phyloP scores from a whole-genome alignment of 495 filamentous ascomycete species.

The Melanomma pulvis-pyrius region DNA sequence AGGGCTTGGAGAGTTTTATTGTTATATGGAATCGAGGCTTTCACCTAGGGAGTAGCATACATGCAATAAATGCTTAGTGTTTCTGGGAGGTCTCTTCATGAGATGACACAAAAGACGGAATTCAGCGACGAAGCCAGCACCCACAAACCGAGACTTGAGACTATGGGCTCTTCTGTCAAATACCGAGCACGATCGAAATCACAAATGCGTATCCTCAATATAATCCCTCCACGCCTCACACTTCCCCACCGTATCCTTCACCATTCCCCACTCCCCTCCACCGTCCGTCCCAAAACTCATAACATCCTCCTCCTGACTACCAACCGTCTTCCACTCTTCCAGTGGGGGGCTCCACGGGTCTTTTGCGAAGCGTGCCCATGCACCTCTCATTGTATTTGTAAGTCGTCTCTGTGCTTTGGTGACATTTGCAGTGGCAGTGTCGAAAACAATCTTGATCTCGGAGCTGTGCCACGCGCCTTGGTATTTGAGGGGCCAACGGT shows the following conservation, averaged over 20 bases:
- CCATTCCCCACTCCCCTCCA: background rate
- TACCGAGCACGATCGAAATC: too few species aligned
- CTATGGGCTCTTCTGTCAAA: too few species aligned
- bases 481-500: conserved; percentile 12
- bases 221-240: conserved; percentile 12
- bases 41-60: too few species aligned
- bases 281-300: conserved; percentile 21
- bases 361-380: conserved; percentile 23
- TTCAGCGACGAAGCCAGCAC: too few species aligned
- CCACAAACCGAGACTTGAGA: too few species aligned
- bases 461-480: conserved; percentile 28
- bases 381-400: conserved; percentile 10
- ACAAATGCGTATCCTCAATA: background rate
- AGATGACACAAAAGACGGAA: too few species aligned
- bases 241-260: conserved; percentile 4
- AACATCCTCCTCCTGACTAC: conserved; percentile 1
- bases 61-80: too few species aligned
- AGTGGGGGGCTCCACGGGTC: conserved; percentile 10
- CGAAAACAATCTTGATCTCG: conserved; percentile 31
- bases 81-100: too few species aligned
- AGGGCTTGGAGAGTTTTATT: too few species aligned
- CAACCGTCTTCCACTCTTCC: background rate
- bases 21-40: too few species aligned
- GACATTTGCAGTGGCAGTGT: background rate
- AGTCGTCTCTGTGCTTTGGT: background rate